These are phyloP conservation scores for Apiospora kogelbergensis DNA, from an alignment of 2,329 filamentous ascomycete genomes.

Conservation along the genomic window DNA sequence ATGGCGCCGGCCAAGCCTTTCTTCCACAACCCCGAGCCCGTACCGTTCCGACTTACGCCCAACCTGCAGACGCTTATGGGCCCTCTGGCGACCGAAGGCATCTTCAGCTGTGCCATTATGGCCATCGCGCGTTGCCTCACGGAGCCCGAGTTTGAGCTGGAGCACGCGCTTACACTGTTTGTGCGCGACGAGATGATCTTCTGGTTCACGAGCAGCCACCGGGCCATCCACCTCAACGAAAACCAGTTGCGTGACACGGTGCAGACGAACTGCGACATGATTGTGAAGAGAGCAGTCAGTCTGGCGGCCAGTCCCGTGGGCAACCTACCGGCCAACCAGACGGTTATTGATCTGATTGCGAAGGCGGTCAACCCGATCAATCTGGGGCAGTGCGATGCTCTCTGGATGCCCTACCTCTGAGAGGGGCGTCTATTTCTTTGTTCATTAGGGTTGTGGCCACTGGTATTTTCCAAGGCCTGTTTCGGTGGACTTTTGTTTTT, in stretches of 20 bases:
- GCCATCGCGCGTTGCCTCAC: conserved; percentile 92
- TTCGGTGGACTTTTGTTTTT: not conserved
- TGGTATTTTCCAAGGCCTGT: not conserved
- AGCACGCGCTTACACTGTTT: conserved; percentile 90
- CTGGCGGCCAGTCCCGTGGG: conserved; percentile 76
- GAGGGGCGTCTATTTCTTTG: not conserved
- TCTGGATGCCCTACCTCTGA: conserved; percentile 97
- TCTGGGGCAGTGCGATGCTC: conserved; percentile 80
- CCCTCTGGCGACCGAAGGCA: conserved; percentile 90
- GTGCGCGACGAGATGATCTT: conserved; percentile 98
- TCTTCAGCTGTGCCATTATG: conserved; percentile 95
- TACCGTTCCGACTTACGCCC: conserved; percentile 95
- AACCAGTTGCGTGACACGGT: conserved; percentile 76
- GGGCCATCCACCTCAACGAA: conserved; percentile 58
- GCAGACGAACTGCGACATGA: conserved; percentile 82
- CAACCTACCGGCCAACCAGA: conserved; percentile 93
- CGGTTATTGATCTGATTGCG: conserved; percentile 91
- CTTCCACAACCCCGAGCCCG: conserved; percentile 93
- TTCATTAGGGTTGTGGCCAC: not conserved
- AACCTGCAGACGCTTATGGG: conserved; percentile 97
- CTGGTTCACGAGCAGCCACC: conserved; percentile 84
- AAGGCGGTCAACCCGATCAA: conserved; percentile 90
- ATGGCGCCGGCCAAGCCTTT: conserved; percentile 83
- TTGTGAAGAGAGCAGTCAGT: conserved; percentile 86
- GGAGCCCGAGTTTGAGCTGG: conserved; percentile 86